Base-by-base conservation (phyloP, 2,329 filamentous ascomycete genomes). In the Cladosporium sp. region DNA sequence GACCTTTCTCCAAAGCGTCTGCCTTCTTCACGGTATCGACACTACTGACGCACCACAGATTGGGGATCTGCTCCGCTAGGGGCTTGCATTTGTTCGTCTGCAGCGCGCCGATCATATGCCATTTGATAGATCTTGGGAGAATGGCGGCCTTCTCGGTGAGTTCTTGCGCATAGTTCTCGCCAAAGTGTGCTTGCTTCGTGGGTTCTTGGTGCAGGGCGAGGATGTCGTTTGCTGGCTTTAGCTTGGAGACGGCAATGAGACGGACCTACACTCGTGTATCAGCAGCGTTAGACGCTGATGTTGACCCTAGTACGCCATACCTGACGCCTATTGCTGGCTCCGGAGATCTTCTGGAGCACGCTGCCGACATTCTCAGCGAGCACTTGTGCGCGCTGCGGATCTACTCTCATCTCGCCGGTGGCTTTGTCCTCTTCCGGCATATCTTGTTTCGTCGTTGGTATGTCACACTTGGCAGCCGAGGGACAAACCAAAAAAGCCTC, bases 21-120 rank as follows among this genome's bases (percentile, higher is more conserved):
- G 90, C 93, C 70, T 99, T 99, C 70, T 96, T 97, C 56, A 78
- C 69, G 9, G 81, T 84, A 70, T 99, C 93, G 42, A 99, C 84
- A 63, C 88, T 95, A 63, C 90, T 93, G 20, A 99, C 90, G 63
- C 87, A 89, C 80, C 85, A 95, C 39, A 99, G 80, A 62, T 95
- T 96, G 22, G 87, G 85, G 56, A 97, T 88, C 62, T 86, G 84
- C 62, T 83, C 77, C 3, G 91, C 89, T 8, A 99, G 80, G 38
- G 82, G 80, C 62, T 89, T 90, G 78, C 90, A 96, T 74, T 97
- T 96, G 60, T 91, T 95, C 12, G 88, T 91, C 71, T 99, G 93
- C 34, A 99, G 73, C 0, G 88, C 89, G 34, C 93, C 93, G 67
- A 97, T 99, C 70, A 97, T 96, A 70, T 99, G 93, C 93, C 93